Evolutionary conservation across 768 basidiomycete species (phyloP), one percentile per base, ranked within the genome.

Genomic region (Amylocystis lapponica): DNA sequence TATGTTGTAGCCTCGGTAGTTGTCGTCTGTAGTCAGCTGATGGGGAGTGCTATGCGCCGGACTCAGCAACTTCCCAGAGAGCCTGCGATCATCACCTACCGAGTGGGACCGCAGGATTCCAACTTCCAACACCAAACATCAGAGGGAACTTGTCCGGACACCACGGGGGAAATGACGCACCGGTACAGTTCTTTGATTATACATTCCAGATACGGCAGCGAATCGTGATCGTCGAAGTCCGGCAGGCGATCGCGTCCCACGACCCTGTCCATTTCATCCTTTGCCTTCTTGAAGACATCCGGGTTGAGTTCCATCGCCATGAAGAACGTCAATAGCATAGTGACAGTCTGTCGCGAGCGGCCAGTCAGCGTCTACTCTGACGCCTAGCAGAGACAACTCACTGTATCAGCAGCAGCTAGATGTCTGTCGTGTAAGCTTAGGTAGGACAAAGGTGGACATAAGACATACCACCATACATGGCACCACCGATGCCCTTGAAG

Each of bases 231-330:
- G 2, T 46, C 44, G n/a, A 57, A 60, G 19, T 45, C 49, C 8
- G 62, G 63, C 3, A 62, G 36, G 12, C 54, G 40, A 20, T 51
- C 51, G n/a, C 38, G 41, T 11, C 52, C 55, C 1, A 59, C 27
- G 9, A 61, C 53, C 3, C 27, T 8, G 35, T 63, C 62, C 3
- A 65, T 48, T 20, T 65, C 58, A 2, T 42, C 50, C 21, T 58
- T 60, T 3, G 57, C 59, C 19, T 52, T 46, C 13, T 31, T 39
- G 32, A 59, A 56, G 6, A 54, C 53, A 1, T 61, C 54, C 12
- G 63, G 62, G 33, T 55, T 37, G n/a, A 57, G 47, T 2, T 53
- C 26, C 46, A 65, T 58, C 2, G 56, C 50, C 14, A 65, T 40
- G 22, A 63, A 27, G 16, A 65, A 55, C 3, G 45, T 47, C n/a